phyloP scores from a whole-genome alignment of 106 monocot species.

The Allium cepa region DNA sequence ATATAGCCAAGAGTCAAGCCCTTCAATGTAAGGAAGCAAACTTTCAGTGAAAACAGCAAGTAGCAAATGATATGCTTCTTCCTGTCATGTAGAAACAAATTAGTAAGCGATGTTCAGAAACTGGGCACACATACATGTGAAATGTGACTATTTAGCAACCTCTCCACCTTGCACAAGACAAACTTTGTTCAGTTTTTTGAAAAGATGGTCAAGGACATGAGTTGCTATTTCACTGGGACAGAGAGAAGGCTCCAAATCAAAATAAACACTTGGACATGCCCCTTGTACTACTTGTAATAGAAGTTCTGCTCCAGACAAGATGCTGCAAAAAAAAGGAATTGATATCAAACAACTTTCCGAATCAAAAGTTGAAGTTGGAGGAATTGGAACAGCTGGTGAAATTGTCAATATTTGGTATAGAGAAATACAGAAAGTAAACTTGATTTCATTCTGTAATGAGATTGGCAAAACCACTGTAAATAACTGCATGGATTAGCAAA shows the following conservation, averaged over 20 bases:
- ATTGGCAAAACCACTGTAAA: too few species aligned
- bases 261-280: slow-evolving; percentile 49
- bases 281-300: slow-evolving; percentile 56
- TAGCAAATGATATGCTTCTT: slow-evolving; percentile 79
- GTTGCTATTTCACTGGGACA: slow-evolving; percentile 48
- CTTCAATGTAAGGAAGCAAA: slow-evolving; percentile 76
- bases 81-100: slow-evolving; percentile 26
- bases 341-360: not conserved
- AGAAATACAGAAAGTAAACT: too few species aligned
- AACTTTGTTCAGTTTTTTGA: slow-evolving; percentile 59
- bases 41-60: slow-evolving; percentile 53
- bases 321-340: slow-evolving; percentile 31
- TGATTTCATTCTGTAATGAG: too few species aligned
- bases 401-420: too few species aligned
- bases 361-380: too few species aligned
- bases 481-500: too few species aligned
- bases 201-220: slow-evolving; percentile 74
- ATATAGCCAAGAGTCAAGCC: slow-evolving; percentile 88
- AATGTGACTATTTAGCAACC: slow-evolving; percentile 42
- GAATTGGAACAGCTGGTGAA: too few species aligned
- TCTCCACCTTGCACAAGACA: slow-evolving; percentile 84
- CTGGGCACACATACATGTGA: not conserved
- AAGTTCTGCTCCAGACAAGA: slow-evolving; percentile 73
- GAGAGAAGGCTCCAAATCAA: slow-evolving; percentile 25
- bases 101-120: too few species aligned